Conservation (phyloP, 306 rosid species). For the Corylus heterophylla region DNA sequence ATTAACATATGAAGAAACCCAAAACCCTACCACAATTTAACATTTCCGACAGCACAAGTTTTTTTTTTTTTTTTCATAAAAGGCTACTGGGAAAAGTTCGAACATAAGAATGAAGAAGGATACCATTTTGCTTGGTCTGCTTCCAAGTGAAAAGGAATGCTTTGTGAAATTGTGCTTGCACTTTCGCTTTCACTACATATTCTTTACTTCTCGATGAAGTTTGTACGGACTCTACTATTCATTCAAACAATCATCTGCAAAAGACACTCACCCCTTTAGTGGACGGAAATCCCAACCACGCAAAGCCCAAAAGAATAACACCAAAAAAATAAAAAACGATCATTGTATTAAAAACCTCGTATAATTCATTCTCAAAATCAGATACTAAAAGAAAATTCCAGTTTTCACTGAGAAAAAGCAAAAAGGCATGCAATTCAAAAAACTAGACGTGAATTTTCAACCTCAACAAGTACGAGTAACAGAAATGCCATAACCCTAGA, state of each 20-base stretch:
- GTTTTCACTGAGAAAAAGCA: not conserved
- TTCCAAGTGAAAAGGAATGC: not conserved
- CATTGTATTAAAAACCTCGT: not conserved
- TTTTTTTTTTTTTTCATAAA: too few species aligned
- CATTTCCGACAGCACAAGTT: not conserved
- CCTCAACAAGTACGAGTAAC: slow-evolving; percentile 3
- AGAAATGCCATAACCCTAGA: slow-evolving; percentile 11
- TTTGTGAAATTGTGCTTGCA: not conserved
- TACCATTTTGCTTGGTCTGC: slow-evolving; percentile 31
- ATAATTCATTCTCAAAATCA: not conserved
- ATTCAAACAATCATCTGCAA: not conserved
- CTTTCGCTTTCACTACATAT: not conserved
- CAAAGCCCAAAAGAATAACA: not conserved
- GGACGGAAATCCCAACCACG: not conserved
- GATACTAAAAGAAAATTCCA: not conserved
- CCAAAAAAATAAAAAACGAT: not conserved
- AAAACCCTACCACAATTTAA: not conserved
- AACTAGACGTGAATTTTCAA: not conserved
- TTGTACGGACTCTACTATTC: not conserved
- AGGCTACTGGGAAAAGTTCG: not conserved
- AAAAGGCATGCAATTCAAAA: not conserved
- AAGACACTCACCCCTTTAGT: not conserved
- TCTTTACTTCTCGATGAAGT: slow-evolving; percentile 3
- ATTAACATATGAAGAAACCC: not conserved
- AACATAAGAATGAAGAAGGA: not conserved